A percentile compares a stretch with the other conserved stretches of the same genome.
Evolutionary conservation across 2,329 filamentous ascomycete species (phyloP).

Genomic region (Didymella segeticola): DNA sequence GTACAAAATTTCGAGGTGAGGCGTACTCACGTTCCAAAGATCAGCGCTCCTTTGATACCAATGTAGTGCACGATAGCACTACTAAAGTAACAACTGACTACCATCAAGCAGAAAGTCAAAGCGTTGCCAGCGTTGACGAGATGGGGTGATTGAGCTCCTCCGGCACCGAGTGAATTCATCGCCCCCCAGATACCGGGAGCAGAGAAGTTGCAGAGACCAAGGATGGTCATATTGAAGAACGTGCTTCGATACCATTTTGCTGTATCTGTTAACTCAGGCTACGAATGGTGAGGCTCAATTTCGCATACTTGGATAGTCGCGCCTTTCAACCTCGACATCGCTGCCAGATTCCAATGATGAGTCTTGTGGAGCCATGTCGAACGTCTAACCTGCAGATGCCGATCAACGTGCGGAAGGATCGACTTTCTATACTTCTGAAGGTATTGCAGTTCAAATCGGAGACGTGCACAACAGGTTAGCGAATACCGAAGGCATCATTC

Average conservation of each 20-base stretch:
- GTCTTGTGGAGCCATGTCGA: conserved; percentile 25
- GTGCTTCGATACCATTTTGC: conserved; percentile 75
- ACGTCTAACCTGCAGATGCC: neutral
- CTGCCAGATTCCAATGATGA: conserved; percentile 28
- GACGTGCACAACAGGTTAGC: conserved; percentile 1
- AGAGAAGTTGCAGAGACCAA: conserved; percentile 73
- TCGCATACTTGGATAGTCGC: conserved; percentile 35
- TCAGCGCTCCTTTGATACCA: conserved; percentile 73
- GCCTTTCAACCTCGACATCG: conserved; percentile 23
- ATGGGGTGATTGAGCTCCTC: conserved; percentile 68
- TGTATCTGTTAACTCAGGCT: neutral
- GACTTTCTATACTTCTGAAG: conserved; percentile 2
- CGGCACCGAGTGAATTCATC: conserved; percentile 74
- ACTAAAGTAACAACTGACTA: conserved; percentile 71
- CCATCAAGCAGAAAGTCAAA: conserved; percentile 75
- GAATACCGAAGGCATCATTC: conserved; percentile 4
- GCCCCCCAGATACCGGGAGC: conserved; percentile 76
- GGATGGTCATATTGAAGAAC: conserved; percentile 74
- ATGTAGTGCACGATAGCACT: conserved; percentile 70
- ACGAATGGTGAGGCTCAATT: neutral
- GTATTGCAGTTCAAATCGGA: neutral
- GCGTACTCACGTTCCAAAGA: conserved; percentile 68
- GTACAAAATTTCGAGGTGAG: neutral
- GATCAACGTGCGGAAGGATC: neutral
- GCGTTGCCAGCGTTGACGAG: conserved; percentile 75